These are phyloP conservation scores for Yamadazyma trypodendri DNA, from an alignment of 1,139 yeast species.

Conservation along the genomic window DNA sequence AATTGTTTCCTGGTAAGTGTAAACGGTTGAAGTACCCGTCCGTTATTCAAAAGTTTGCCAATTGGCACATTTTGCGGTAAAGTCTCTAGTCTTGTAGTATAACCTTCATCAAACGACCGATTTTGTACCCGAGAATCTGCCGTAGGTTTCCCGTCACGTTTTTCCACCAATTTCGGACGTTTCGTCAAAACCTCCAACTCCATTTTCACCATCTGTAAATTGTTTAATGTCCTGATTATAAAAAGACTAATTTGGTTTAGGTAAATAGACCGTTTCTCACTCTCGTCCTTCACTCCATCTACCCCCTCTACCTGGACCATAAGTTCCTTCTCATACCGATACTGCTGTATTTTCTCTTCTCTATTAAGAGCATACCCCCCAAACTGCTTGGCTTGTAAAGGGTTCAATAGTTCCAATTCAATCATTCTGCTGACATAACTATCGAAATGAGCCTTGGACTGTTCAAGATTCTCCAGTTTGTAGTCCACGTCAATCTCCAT, in stretches of 20 bases:
- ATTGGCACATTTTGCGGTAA: constrained; percentile 31
- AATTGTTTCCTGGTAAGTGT: constrained; percentile 69
- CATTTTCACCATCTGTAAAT: constrained; percentile 53
- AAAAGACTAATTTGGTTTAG: constrained; percentile 54
- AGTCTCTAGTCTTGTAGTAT: constrained; percentile 55
- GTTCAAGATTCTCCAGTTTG: constrained; percentile 41
- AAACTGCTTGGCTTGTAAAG: constrained; percentile 37
- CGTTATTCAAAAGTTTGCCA: constrained; percentile 53
- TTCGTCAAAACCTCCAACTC: constrained; percentile 55
- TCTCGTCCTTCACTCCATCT: constrained; percentile 53
- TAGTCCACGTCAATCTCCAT: constrained; percentile 12
- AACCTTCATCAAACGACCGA: constrained; percentile 28
- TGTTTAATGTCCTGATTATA: constrained; percentile 52
- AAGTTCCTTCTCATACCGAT: constrained; percentile 58
- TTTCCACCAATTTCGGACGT: constrained; percentile 22
- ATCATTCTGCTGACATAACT: constrained; percentile 43
- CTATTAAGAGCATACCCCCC: constrained; percentile 44
- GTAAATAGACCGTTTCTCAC: constrained; percentile 51
- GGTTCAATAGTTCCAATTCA: constrained; percentile 40
- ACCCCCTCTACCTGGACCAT: constrained; percentile 39
- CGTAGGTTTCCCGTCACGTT: constrained; percentile 19
- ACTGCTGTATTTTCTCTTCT: constrained; percentile 71
- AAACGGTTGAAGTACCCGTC: constrained; percentile 82
- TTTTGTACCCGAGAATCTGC: background rate
- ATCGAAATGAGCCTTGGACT: constrained; percentile 40